These are phyloP conservation scores for Globisporangium acanthophoron DNA, from an alignment of 352 stramenopile species.

Conservation along the genomic window DNA sequence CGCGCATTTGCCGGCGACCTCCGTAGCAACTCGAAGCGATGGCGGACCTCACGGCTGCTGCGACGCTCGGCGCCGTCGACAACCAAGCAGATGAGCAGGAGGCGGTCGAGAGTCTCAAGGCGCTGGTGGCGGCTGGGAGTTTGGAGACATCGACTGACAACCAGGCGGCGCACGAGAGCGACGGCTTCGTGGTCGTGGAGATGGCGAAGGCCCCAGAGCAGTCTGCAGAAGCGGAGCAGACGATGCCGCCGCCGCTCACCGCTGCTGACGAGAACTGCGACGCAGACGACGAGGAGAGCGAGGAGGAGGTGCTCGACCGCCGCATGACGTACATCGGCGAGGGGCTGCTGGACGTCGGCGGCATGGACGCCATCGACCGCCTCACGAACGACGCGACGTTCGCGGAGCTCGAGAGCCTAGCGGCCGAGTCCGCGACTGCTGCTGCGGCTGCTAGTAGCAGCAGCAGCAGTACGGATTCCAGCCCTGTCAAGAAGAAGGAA, in stretches of 20 bases:
- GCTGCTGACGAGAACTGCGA: neutral
- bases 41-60: no score
- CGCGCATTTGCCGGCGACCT: no score
- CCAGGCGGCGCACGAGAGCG: neutral
- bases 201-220: neutral
- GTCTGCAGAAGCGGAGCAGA: neutral
- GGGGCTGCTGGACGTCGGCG: constrained; percentile 36
- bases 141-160: neutral
- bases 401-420: constrained; percentile 19
- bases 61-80: neutral
- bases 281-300: neutral
- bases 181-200: neutral
- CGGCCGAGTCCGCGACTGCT: neutral
- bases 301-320: constrained; percentile 15
- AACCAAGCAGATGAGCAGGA: neutral
- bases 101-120: neutral
- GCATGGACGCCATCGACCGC: constrained; percentile 47
- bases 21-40: neutral
- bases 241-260: no score
- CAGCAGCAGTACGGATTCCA: no score
- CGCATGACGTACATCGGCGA: constrained; percentile 69
- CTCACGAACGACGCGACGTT: constrained; percentile 33
- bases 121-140: neutral
- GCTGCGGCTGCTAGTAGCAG: neutral
- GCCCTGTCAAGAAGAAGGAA: neutral